Evolutionary conservation across 2,329 filamentous ascomycete genomes (phyloP).

Genomic region (Penicillium griseofulvum): DNA sequence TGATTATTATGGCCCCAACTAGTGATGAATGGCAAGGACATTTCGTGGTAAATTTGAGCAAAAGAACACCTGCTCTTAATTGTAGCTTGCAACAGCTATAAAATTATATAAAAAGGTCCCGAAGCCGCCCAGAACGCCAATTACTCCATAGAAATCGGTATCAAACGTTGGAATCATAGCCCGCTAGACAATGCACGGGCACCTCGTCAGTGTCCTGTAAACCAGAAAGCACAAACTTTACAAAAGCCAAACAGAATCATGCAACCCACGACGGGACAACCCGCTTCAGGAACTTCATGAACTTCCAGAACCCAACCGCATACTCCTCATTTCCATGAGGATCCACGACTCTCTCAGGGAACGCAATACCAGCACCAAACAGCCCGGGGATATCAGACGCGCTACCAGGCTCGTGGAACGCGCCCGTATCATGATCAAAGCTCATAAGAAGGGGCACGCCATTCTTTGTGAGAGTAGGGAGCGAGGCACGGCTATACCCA

Average conservation of each 20-base stretch:
- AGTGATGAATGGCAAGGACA: too few relatives aligned
- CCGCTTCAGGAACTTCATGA: conserved; percentile 61
- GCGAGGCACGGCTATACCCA: conserved; percentile 53
- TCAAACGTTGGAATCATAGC: conserved; percentile 1
- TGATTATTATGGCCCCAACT: neutral
- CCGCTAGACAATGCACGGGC: conserved; percentile 1
- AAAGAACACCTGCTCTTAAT: neutral
- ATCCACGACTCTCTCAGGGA: conserved; percentile 60
- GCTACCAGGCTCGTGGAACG: conserved; percentile 46
- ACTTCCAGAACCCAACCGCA: conserved; percentile 64
- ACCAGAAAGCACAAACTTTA: neutral
- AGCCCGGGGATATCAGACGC: conserved; percentile 50
- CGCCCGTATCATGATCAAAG: conserved; percentile 40
- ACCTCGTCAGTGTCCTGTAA: neutral
- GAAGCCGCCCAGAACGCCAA: neutral
- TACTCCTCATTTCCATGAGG: conserved; percentile 61
- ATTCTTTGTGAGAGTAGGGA: conserved; percentile 49
- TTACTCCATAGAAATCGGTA: neutral
- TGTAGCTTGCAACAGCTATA: neutral
- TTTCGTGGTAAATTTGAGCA: neutral
- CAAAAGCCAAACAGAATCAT: neutral
- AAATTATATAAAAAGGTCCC: neutral
- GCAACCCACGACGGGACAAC: conserved; percentile 52
- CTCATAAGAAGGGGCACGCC: conserved; percentile 26
- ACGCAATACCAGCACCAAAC: conserved; percentile 63